phyloP scores from a whole-genome alignment of 2,329 filamentous ascomycete genomes.

The Aspergillus sp. region DNA sequence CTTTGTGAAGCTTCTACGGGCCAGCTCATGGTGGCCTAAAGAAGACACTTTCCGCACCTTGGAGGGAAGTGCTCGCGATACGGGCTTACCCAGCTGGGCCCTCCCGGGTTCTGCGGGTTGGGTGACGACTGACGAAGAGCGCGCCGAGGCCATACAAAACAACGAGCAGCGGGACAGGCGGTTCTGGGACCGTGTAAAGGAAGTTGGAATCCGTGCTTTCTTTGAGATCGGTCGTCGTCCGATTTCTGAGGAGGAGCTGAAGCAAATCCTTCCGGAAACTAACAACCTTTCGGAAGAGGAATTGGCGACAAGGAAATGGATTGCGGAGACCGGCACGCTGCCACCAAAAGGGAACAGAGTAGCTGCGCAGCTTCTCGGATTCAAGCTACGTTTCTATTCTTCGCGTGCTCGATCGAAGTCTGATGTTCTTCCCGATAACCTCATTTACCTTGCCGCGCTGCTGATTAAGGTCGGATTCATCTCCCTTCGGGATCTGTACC shows the following conservation, averaged over 20 bases:
- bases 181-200: slow-evolving; percentile 80
- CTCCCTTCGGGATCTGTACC: slow-evolving; percentile 84
- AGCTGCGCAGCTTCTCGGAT: slow-evolving; percentile 90
- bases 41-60: slow-evolving; percentile 51
- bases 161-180: slow-evolving; percentile 65
- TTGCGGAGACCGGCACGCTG: slow-evolving; percentile 73
- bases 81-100: slow-evolving; percentile 81
- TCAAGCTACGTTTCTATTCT: slow-evolving; percentile 94
- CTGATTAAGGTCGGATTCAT: slow-evolving; percentile 98
- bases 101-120: slow-evolving; percentile 66
- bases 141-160: slow-evolving; percentile 53
- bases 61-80: slow-evolving; percentile 36
- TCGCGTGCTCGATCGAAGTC: slow-evolving; percentile 70
- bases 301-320: slow-evolving; percentile 67
- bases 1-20: slow-evolving; percentile 86
- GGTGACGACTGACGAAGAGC: slow-evolving; percentile 67
- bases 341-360: slow-evolving; percentile 85
- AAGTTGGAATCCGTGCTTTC: slow-evolving; percentile 76
- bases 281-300: slow-evolving; percentile 45
- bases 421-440: slow-evolving; percentile 82
- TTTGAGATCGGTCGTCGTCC: slow-evolving; percentile 80
- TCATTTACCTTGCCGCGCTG: slow-evolving; percentile 86
- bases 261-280: slow-evolving; percentile 44
- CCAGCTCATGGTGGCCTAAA: slow-evolving; percentile 95
- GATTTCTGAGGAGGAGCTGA: slow-evolving; percentile 58